Evolutionary conservation across 1,139 yeast species (phyloP), one percentile per base, ranked within the genome.

Genomic region (Wickerhamomyces sp.): DNA sequence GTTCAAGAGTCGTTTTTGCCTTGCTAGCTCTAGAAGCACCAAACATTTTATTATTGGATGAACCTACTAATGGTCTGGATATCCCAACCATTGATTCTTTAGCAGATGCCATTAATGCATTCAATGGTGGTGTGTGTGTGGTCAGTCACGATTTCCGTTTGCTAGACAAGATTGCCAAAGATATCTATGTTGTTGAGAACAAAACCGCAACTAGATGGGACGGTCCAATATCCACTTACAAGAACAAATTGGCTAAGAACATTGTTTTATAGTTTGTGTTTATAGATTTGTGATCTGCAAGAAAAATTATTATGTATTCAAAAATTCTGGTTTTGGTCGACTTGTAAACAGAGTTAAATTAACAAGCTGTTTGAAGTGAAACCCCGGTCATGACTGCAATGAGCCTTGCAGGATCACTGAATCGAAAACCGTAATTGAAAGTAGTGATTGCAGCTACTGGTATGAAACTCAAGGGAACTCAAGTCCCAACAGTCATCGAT

Each of bases 61-160:
- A 94, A 81, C 98, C 98, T 78, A 92, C 98, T 55, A 92, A 92
- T 77, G 98, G 97, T 77, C 76, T 94, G 68, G 98, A 94, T 74
- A 90, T 94, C 58, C 87, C 97, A 58, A 90, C 98, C 36, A 92
- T 92, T 61, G 98, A 94, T 69, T 92, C 98, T 33, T 76, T 92
- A 60, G 98, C 97, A 42, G 95, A 85, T 44, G 98, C 98, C 48
- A 90, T 94, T 62, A 81, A 88, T 54, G 84, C 79, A 31, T 94
- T 86, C 74, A 86, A 82, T 59, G 98, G 98, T 69, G 98, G 98
- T 75, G 97, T 92, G 43, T 96, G 89, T 51, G 96, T 92, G 47
- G 98, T 92, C 51, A 89, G 97, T 47, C 99, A 92, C 78, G 99
- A 92, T 74, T 92, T 94, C 92, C 84, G 98, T 72, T 78, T 92